A percentile compares a stretch with the other conserved stretches of the same genome.
These are phyloP conservation scores for Phytophthora europaea DNA, from an alignment of 352 stramenopile genomes.

Conservation along the genomic window DNA sequence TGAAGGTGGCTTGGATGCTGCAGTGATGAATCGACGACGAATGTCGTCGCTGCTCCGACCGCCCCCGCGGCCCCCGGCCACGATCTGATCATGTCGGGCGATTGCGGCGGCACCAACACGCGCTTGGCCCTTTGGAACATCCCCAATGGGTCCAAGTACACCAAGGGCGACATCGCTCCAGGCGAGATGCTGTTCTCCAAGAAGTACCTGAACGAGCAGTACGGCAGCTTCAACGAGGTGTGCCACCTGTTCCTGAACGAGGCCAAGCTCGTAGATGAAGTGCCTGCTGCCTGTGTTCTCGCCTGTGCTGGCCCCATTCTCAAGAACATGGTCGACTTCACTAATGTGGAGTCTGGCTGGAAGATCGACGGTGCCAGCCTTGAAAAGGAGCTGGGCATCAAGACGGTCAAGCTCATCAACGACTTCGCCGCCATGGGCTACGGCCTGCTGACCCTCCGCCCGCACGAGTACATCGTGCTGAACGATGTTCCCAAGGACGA, in stretches of 20 bases:
- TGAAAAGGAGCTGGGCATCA: slow-evolving; percentile 82
- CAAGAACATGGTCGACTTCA: slow-evolving; percentile 84
- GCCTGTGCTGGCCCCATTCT: slow-evolving; percentile 78
- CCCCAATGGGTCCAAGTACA: slow-evolving; percentile 39
- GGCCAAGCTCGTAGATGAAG: slow-evolving; percentile 75
- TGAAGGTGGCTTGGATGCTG: slow-evolving; percentile 21
- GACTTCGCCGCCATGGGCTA: slow-evolving; percentile 98
- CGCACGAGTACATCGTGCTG: slow-evolving; percentile 90
- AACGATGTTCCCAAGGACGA: slow-evolving; percentile 79
- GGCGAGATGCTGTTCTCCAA: slow-evolving; percentile 84
- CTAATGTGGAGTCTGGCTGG: slow-evolving; percentile 93
- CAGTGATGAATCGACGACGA: slow-evolving; percentile 13
- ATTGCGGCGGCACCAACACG: slow-evolving; percentile 98
- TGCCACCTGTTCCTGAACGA: slow-evolving; percentile 94
- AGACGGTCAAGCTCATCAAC: slow-evolving; percentile 94
- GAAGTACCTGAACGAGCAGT: slow-evolving; percentile 87
- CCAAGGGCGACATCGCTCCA: slow-evolving; percentile 65
- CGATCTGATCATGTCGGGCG: slow-evolving; percentile 90
- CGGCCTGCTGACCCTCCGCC: slow-evolving; percentile 95
- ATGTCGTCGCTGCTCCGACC: slow-evolving; percentile 4
- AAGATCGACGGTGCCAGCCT: slow-evolving; percentile 85
- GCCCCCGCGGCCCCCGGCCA: slow-evolving; percentile 11
- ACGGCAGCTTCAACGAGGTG: slow-evolving; percentile 86
- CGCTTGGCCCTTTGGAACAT: slow-evolving; percentile 88
- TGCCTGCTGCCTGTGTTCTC: slow-evolving; percentile 65